These are phyloP conservation scores for Myrica gale DNA, from an alignment of 306 rosid species.

Conservation along the genomic window DNA sequence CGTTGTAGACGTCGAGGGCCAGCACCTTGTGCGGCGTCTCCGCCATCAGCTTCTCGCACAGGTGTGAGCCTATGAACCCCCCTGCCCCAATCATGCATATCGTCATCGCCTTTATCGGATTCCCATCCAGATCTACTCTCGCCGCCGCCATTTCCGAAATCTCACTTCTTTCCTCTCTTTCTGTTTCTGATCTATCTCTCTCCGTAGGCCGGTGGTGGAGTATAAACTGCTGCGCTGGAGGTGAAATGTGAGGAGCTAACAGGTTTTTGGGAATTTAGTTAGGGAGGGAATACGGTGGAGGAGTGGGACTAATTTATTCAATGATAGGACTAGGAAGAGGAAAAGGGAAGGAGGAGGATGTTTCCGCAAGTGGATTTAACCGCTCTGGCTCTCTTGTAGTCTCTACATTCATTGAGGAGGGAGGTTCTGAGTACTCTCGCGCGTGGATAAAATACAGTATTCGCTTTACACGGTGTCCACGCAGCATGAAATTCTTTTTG, in stretches of 20 bases:
- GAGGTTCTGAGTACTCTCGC: no score
- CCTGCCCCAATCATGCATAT: constrained; percentile 98
- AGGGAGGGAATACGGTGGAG: background rate
- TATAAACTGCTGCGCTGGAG: background rate
- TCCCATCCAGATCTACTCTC: constrained; percentile 78
- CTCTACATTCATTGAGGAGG: no score
- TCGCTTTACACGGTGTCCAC: no score
- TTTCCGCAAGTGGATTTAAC: background rate
- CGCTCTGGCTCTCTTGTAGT: no score
- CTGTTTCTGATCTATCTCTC: background rate
- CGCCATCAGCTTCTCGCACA: constrained; percentile 75
- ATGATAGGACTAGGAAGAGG: background rate
- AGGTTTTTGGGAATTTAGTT: background rate
- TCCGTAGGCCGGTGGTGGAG: background rate
- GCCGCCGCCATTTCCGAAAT: constrained; percentile 39
- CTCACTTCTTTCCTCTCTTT: constrained; percentile 3
- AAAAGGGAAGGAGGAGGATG: background rate
- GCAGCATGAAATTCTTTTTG: no score
- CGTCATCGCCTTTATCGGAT: constrained; percentile 66
- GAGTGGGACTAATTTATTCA: background rate
- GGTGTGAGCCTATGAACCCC: constrained; percentile 92
- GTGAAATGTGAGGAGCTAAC: background rate
- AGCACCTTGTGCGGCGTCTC: constrained; percentile 83
- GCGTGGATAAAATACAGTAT: no score
- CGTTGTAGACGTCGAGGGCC: constrained; percentile 78